phyloP scores from a whole-genome alignment of 768 basidiomycete species.

The Suillus hirtellus region DNA sequence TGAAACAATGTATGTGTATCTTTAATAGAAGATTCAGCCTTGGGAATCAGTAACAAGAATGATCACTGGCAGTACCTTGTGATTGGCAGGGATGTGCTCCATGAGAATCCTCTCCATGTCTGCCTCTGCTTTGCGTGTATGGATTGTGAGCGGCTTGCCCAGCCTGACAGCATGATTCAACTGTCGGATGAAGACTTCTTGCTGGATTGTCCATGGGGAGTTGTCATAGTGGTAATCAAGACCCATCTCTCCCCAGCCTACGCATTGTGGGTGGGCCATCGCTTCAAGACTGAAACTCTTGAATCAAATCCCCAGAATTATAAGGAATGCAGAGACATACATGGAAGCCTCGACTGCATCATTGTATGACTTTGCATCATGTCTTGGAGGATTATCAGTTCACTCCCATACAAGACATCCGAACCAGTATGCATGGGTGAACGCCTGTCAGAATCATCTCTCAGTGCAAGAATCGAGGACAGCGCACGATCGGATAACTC shows the following conservation, averaged over 20 bases:
- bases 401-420: neutral
- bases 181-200: constrained; percentile 65
- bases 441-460: constrained; percentile 48
- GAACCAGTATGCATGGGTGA: constrained; percentile 56
- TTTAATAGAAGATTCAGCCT: constrained; percentile 23
- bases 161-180: constrained; percentile 65
- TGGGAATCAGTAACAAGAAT: neutral
- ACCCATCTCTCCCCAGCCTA: constrained; percentile 89
- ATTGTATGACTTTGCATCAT: constrained; percentile 69
- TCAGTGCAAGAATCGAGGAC: neutral
- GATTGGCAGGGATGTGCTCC: constrained; percentile 68
- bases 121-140: constrained; percentile 83
- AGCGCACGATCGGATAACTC: constrained; percentile 19
- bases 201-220: constrained; percentile 71
- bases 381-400: constrained; percentile 39
- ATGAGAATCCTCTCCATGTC: constrained; percentile 81
- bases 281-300: constrained; percentile 57
- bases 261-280: constrained; percentile 78
- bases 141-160: constrained; percentile 80
- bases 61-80: constrained; percentile 44
- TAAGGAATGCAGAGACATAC: constrained; percentile 38
- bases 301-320: neutral
- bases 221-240: constrained; percentile 84
- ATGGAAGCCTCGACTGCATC: constrained; percentile 69
- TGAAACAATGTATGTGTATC: constrained; percentile 90